These are phyloP conservation scores for Fusarium transvaalense DNA, from an alignment of 2,329 filamentous ascomycete species.

Conservation along the genomic window DNA sequence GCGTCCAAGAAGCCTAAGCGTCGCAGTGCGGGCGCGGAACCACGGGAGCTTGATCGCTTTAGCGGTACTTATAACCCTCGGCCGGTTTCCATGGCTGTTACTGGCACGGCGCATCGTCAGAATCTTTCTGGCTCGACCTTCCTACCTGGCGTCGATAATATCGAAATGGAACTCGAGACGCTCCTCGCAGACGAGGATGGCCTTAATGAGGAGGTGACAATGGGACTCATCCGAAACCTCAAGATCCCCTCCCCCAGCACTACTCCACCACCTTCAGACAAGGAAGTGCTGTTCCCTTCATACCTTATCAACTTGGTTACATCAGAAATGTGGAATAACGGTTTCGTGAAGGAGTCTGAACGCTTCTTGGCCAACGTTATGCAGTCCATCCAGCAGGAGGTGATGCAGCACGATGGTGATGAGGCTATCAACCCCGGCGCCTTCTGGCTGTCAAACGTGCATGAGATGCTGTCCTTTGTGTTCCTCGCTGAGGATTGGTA, in stretches of 20 bases:
- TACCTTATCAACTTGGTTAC: slow-evolving; percentile 99
- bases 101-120: slow-evolving; percentile 74
- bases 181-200: slow-evolving; percentile 95
- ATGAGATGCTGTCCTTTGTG: slow-evolving; percentile 99
- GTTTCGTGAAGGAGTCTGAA: slow-evolving; percentile 99
- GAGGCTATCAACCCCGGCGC: slow-evolving; percentile 97
- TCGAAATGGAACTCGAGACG: slow-evolving; percentile 94
- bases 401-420: slow-evolving; percentile 98
- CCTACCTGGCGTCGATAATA: slow-evolving; percentile 84
- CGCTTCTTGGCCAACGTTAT: slow-evolving; percentile 99
- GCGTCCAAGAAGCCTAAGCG: slow-evolving; percentile 97
- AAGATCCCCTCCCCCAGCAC: slow-evolving; percentile 93
- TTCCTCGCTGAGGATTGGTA: slow-evolving; percentile 99
- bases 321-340: slow-evolving; percentile 99
- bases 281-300: slow-evolving; percentile 97
- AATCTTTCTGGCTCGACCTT: slow-evolving; percentile 81
- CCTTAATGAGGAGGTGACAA: slow-evolving; percentile 95
- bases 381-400: slow-evolving; percentile 99
- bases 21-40: slow-evolving; percentile 89
- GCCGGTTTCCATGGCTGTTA: slow-evolving; percentile 94
- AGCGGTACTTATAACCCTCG: slow-evolving; percentile 93
- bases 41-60: slow-evolving; percentile 87
- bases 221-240: slow-evolving; percentile 94
- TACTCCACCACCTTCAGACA: slow-evolving; percentile 92
- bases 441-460: slow-evolving; percentile 99